phyloP scores from a whole-genome alignment of 768 basidiomycete genomes.

The Sarcomyxa edulis region DNA sequence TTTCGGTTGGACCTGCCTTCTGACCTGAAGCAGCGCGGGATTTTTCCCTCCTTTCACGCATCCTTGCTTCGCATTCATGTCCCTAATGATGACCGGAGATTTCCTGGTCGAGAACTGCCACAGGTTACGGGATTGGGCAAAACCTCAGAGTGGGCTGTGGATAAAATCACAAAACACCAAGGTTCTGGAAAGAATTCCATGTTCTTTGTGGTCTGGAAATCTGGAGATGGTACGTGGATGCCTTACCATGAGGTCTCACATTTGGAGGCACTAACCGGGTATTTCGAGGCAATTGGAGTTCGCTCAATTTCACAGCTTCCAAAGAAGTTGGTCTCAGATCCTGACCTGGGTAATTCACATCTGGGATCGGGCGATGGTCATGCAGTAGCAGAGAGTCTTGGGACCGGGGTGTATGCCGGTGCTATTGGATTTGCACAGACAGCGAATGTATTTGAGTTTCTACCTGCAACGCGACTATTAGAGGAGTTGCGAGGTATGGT shows the following conservation, averaged over 20 bases:
- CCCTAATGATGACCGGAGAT: slow-evolving; percentile 27
- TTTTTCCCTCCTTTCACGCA: slow-evolving; percentile 27
- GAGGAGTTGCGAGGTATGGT: too few species aligned
- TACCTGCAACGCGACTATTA: too few species aligned
- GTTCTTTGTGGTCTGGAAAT: slow-evolving; percentile 16
- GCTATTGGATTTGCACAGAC: too few species aligned
- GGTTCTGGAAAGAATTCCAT: slow-evolving; percentile 9
- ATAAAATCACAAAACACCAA: slow-evolving; percentile 11
- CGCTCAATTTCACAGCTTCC: not conserved
- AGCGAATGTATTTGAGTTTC: too few species aligned
- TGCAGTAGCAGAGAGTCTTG: too few species aligned
- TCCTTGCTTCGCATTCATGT: slow-evolving; percentile 22
- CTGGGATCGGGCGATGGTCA: too few species aligned
- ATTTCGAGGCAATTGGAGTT: slow-evolving; percentile 12
- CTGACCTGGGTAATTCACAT: too few species aligned
- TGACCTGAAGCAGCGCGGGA: slow-evolving; percentile 14
- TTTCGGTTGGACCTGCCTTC: slow-evolving; percentile 21
- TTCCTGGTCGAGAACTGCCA: slow-evolving; percentile 18
- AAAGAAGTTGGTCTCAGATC: too few species aligned
- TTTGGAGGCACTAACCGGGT: slow-evolving; percentile 7
- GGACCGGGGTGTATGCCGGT: too few species aligned
- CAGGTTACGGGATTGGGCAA: slow-evolving; percentile 18
- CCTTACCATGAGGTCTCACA: slow-evolving; percentile 9
- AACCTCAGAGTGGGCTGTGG: slow-evolving; percentile 2
- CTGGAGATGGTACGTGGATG: slow-evolving; percentile 16